Base-by-base conservation (phyloP, 176 grass and related monocot species). In the Ensete ventricosum region DNA sequence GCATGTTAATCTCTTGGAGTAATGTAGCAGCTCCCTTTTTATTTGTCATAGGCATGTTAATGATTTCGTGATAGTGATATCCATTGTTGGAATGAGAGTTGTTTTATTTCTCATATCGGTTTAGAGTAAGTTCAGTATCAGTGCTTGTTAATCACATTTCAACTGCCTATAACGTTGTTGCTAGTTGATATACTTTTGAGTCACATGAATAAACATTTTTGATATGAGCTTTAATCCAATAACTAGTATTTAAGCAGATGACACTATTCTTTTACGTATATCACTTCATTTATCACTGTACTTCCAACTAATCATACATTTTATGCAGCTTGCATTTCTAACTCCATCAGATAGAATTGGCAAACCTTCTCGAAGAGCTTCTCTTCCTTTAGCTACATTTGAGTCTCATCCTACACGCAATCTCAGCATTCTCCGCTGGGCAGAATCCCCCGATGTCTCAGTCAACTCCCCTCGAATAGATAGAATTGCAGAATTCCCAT, bases 401-500 rank as follows among this genome's bases (percentile, higher is more conserved):
- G 80, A 58, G 79, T 77, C 78, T 72, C 57, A 71, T 81, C 81
- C 83, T 55, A 84, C 62, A 17, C 50, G 22, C 19, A 43, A 60
- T 14, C 16, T 62, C 1, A 50, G 79, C 79, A 82, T 90, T 71
- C 67, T 93, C 29, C 71, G 54, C 16, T 81, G 48, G 54, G 16
- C 90, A 67, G 86, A 87, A 73, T 97, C 93, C 57, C 93, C 90
- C 70, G 89, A 93, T 51, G 75, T 97, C 74, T 97, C 93, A 75
- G 93, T 97, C 9, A 97, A 97, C 12, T 65, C 88, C 19, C 90
- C 93, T 85, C 78, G 90, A 59, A 97, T 97, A 8, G 93, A 97
- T 81, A 84, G 83, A 82, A 88, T 90, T 55, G 90, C 90, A 17
- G 87, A 97, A 64, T 97, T 97, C 62, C 87, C 88, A 72, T 72